These are phyloP conservation scores for Alternaria metachromatica DNA, from an alignment of 2,329 filamentous ascomycete species.

Conservation along the genomic window DNA sequence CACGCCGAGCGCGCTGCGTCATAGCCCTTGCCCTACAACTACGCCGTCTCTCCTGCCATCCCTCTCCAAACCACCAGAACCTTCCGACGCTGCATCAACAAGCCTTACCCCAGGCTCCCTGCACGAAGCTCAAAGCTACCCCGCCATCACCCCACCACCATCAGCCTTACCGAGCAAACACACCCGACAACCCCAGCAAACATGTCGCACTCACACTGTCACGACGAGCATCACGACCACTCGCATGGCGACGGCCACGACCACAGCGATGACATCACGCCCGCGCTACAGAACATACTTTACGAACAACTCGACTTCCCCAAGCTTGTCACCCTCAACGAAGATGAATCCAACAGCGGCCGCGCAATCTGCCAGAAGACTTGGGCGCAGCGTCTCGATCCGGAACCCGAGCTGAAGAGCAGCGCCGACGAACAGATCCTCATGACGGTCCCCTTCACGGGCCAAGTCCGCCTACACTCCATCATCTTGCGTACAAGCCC, in stretches of 20 bases:
- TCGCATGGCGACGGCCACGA: slow-evolving; percentile 65
- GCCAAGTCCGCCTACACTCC: slow-evolving; percentile 89
- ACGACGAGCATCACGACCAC: slow-evolving; percentile 41
- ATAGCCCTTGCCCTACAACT: not conserved
- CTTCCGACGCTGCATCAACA: slow-evolving; percentile 1
- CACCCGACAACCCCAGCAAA: slow-evolving; percentile 2
- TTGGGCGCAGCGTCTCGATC: slow-evolving; percentile 79
- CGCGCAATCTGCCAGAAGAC: slow-evolving; percentile 84
- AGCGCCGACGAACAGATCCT: slow-evolving; percentile 93
- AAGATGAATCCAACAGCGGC: slow-evolving; percentile 71
- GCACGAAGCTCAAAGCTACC: slow-evolving; percentile 32
- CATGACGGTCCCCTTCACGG: slow-evolving; percentile 91
- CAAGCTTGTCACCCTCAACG: slow-evolving; percentile 83
- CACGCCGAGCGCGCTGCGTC: slow-evolving; percentile 1
- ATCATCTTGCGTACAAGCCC: slow-evolving; percentile 83
- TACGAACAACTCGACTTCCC: slow-evolving; percentile 94
- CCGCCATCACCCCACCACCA: slow-evolving; percentile 29
- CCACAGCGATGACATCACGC: slow-evolving; percentile 90
- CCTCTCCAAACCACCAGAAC: not conserved
- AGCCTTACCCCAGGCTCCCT: not conserved
- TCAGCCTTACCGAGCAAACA: slow-evolving; percentile 11
- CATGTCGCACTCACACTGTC: slow-evolving; percentile 17
- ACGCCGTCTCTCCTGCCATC: not conserved
- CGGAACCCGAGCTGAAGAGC: slow-evolving; percentile 78
- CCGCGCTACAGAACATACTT: slow-evolving; percentile 86